Evolutionary conservation across 768 basidiomycete genomes (phyloP).

Genomic region (Tylopilus plumbeoviolaceoides): DNA sequence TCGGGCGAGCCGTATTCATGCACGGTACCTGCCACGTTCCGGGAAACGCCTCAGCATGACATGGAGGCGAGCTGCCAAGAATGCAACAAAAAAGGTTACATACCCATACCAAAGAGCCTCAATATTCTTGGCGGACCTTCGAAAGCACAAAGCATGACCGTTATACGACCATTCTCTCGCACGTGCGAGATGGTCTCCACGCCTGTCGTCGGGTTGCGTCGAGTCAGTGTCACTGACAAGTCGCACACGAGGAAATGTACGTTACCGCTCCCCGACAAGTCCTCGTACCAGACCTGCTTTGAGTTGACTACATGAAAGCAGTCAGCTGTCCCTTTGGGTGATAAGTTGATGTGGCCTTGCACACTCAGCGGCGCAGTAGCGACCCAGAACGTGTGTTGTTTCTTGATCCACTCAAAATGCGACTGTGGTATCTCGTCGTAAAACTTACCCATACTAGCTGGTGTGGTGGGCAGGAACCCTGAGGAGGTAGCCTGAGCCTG

Average conservation of each 20-base stretch:
- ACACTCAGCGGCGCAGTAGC: conserved; percentile 57
- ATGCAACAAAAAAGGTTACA: conserved; percentile 6
- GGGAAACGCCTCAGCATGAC: not conserved
- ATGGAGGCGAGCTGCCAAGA: not conserved
- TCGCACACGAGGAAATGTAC: not conserved
- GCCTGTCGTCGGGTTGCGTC: conserved; percentile 38
- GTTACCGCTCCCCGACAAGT: conserved; percentile 63
- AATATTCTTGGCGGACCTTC: conserved; percentile 57
- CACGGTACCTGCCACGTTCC: conserved; percentile 45
- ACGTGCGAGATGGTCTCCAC: conserved; percentile 61
- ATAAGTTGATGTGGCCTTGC: conserved; percentile 62
- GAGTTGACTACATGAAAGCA: conserved; percentile 58
- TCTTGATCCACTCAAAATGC: conserved; percentile 51
- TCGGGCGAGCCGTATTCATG: conserved; percentile 62
- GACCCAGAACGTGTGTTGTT: conserved; percentile 71
- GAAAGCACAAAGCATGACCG: conserved; percentile 59
- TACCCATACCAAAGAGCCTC: conserved; percentile 57
- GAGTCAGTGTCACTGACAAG: not conserved
- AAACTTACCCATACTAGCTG: conserved; percentile 37
- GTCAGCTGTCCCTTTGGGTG: conserved; percentile 63
- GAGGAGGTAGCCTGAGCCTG: not conserved
- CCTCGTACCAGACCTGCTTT: conserved; percentile 67
- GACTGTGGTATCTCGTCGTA: conserved; percentile 55
- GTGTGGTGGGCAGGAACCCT: not conserved
- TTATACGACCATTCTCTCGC: conserved; percentile 60